Base-by-base conservation (phyloP, 2,329 filamentous ascomycete genomes). In the Coleophoma cylindrospora region DNA sequence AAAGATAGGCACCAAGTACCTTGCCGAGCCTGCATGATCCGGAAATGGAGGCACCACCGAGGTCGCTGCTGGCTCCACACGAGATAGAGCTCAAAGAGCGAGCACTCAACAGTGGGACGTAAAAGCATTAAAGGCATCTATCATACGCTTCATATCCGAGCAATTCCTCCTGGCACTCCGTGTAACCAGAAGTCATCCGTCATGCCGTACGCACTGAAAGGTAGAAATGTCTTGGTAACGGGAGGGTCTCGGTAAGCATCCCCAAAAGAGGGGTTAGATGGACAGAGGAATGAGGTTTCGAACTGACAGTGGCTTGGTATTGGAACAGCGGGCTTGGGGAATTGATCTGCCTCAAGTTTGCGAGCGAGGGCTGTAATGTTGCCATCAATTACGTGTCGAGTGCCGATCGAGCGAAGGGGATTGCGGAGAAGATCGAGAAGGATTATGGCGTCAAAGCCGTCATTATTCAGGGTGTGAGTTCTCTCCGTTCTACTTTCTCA, bases 361-460 rank as follows among this genome's bases (percentile, higher is more conserved):
- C 84, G 3, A 68, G 72, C 5, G 73, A 85, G 63, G 81, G 83
- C 33, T 76, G 72, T 56, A 85, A 86, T 60, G 62, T 87, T 33
- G 80, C 79, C 4, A 77, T 88, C 62, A 87, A 87, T 64, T 87
- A 86, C 63, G 72, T 76, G 57, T 75, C 76, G 34, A 79, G 72
- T 57, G 68, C 71, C 46, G 74, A 74, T n/a, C 69, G 74, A 1
- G 84, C 84, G 2, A 70, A 78, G 52, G 70, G 72, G 17, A 69
- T 85, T 12, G 74, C 74, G 5, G 62, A 69, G 21, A 74, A 74
- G 49, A 68, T 85, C 19, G 63, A 74, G 54, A 64, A 64, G 21
- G 67, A 73, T 34, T 71, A 76, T 60, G 71, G 72, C 1, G 73
- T 82, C 48, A 83, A 80, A 61, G 73, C 74, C 2, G 59, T 76